Evolutionary conservation across 1,284 basidiomycete species (phyloP).

Genomic region (Termitomyces sp.): DNA sequence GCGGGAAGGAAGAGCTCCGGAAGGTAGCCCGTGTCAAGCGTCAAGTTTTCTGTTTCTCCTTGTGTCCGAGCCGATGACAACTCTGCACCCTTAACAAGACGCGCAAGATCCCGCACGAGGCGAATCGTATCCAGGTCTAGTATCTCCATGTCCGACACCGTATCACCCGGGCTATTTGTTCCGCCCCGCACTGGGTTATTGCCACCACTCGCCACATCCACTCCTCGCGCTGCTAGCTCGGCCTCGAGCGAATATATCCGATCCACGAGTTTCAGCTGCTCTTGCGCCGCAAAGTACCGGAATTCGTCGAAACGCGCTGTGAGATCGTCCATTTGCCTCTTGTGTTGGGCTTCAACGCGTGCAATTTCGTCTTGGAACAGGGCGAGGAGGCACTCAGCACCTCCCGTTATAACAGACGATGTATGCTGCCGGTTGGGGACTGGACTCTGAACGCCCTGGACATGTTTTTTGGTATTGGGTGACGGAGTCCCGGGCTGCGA

Average conservation of each 20-base stretch:
- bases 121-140: background rate
- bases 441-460: background rate
- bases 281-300: background rate
- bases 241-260: constrained; percentile 7
- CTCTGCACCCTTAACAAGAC: constrained; percentile 1
- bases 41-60: background rate
- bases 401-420: background rate
- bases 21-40: background rate
- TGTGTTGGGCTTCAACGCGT: background rate
- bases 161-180: too few species aligned
- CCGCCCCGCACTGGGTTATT: background rate
- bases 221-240: background rate
- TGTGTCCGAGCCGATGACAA: background rate
- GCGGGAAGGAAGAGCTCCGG: constrained; percentile 4
- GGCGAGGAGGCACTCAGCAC: constrained; percentile 4
- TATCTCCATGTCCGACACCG: background rate
- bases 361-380: constrained; percentile 4
- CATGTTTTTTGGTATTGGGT: background rate
- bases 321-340: constrained; percentile 1
- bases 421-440: too few species aligned
- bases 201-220: background rate
- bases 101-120: background rate
- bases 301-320: constrained; percentile 4
- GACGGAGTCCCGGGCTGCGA: background rate
- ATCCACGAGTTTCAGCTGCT: background rate